phyloP scores from a whole-genome alignment of 2,329 filamentous ascomycete genomes.

The Exophiala oligosperma region DNA sequence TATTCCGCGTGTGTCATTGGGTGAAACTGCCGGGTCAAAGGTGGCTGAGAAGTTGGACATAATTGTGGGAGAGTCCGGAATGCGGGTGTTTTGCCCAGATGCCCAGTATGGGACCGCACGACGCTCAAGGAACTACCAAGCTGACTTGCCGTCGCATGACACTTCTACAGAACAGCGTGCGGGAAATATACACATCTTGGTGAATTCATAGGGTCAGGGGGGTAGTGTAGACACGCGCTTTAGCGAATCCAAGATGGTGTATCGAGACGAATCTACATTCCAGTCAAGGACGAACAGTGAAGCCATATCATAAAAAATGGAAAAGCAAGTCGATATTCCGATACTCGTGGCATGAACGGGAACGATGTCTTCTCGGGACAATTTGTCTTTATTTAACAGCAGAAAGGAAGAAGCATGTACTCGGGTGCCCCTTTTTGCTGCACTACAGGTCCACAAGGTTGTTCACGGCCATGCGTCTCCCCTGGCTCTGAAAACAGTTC shows the following conservation, averaged over 20 bases:
- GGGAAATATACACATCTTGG: neutral
- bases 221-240: too few species aligned
- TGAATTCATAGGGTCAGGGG: neutral
- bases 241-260: too few species aligned
- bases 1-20: neutral
- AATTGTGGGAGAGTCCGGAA: neutral
- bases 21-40: neutral
- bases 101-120: neutral
- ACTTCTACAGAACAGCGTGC: neutral
- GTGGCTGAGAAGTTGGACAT: neutral
- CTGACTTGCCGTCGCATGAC: neutral
- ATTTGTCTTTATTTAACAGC: too few species aligned
- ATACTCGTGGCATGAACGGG: too few species aligned
- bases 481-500: constrained; percentile 3
- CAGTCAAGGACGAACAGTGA: too few species aligned
- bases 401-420: too few species aligned
- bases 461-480: constrained; percentile 11
- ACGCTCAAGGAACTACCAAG: neutral
- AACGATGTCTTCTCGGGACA: too few species aligned
- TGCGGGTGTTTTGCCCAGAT: neutral
- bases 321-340: too few species aligned
- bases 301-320: too few species aligned
- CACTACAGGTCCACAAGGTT: neutral
- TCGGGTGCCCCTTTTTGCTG: too few species aligned
- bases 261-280: too few species aligned